These are phyloP conservation scores for Aspergillus flavus DNA, from an alignment of 2,329 filamentous ascomycete genomes.

Conservation along the genomic window DNA sequence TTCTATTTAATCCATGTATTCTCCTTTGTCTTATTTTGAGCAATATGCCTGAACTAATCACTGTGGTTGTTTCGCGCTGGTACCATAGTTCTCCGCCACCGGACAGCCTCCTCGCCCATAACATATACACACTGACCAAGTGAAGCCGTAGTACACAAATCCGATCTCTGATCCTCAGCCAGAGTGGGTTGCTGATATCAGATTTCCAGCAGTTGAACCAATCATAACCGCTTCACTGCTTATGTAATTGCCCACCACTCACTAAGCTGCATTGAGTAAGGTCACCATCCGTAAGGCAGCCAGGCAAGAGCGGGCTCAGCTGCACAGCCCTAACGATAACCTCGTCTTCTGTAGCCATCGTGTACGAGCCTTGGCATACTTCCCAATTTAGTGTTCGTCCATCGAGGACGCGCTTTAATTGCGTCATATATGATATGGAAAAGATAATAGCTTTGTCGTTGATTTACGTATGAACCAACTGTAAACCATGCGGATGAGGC, in stretches of 20 bases:
- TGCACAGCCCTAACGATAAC: neutral
- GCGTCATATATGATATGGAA: neutral
- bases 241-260: accelerated
- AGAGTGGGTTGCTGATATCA: no score
- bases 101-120: no score
- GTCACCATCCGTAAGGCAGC: neutral
- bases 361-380: neutral
- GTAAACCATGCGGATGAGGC: neutral
- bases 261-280: neutral
- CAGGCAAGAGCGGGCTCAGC: neutral
- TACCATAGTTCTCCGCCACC: no score
- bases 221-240: neutral
- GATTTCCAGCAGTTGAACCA: neutral
- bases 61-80: neutral
- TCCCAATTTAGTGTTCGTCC: neutral
- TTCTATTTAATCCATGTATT: neutral
- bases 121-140: no score
- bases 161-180: no score
- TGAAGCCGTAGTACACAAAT: no score
- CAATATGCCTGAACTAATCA: neutral
- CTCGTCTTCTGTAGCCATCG: neutral
- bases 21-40: neutral
- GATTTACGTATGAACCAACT: neutral
- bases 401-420: neutral
- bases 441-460: neutral